Percentiles rank a stretch among this genome's conserved stretches.
Conservation (phyloP, 495 filamentous ascomycete genomes). For the Penicillium riverlandense region DNA sequence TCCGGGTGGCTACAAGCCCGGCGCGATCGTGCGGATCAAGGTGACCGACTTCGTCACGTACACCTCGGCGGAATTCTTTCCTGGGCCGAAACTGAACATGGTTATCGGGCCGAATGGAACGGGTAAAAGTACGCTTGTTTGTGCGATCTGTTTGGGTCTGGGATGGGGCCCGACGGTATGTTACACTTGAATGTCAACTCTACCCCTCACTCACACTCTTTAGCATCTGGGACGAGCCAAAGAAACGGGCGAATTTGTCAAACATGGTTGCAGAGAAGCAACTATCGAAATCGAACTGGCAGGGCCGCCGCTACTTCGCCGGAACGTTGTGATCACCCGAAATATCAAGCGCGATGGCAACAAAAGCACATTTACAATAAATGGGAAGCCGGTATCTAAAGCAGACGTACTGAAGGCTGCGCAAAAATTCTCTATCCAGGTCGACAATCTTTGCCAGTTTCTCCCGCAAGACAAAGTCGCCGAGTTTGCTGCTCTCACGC, state of each 20-base stretch:
- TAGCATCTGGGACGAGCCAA: conserved; percentile 81
- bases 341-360: conserved; percentile 78
- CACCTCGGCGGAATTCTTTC: conserved; percentile 77
- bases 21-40: conserved; percentile 83
- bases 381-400: conserved; percentile 50
- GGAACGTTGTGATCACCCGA: conserved; percentile 67
- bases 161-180: conserved; percentile 68
- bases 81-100: conserved; percentile 94
- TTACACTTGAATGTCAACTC: background rate
- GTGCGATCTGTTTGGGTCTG: conserved; percentile 90
- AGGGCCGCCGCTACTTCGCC: conserved; percentile 35
- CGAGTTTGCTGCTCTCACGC: conserved; percentile 81
- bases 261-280: conserved; percentile 73
- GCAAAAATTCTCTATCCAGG: conserved; percentile 71
- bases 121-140: conserved; percentile 95
- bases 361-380: conserved; percentile 62
- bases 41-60: conserved; percentile 95
- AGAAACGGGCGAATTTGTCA: conserved; percentile 83
- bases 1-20: conserved; percentile 54
- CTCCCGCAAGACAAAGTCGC: conserved; percentile 94
- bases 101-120: conserved; percentile 97
- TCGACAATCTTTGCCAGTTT: conserved; percentile 98
- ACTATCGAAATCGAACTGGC: conserved; percentile 84
- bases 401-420: conserved; percentile 58
- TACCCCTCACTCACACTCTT: background rate